phyloP scores from a whole-genome alignment of 371 early-diverging fungal species.

The Syncephalastrum sp. region DNA sequence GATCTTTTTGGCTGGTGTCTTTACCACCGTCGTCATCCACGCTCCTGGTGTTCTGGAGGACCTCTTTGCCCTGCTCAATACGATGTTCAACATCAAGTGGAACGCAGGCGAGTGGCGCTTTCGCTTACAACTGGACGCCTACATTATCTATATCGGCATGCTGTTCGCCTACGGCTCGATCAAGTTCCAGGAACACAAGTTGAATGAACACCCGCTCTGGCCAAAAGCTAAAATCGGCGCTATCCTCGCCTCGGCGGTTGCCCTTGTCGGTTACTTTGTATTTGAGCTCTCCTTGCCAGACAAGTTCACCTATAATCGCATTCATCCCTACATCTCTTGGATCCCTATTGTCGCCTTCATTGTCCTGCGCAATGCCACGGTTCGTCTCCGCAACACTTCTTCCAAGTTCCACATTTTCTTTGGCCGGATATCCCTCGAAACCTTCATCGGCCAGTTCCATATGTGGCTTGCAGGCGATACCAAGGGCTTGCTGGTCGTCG shows the following conservation, averaged over 20 bases:
- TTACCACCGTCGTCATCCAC: conserved; percentile 43
- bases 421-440: conserved; percentile 71
- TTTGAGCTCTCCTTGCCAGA: conserved; percentile 45
- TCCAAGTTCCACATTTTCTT: conserved; percentile 56
- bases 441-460: conserved; percentile 80
- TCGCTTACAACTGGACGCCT: conserved; percentile 59
- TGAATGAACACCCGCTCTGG: conserved; percentile 43
- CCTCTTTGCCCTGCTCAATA: conserved; percentile 36
- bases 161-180: conserved; percentile 47
- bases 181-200: conserved; percentile 42
- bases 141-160: conserved; percentile 64
- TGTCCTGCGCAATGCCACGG: conserved; percentile 67
- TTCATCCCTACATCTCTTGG: conserved; percentile 67
- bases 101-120: conserved; percentile 65
- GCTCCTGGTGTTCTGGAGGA: conserved; percentile 41
- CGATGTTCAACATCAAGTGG: conserved; percentile 55
- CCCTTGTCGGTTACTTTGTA: conserved; percentile 46
- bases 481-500: conserved; percentile 57
- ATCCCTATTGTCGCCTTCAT: conserved; percentile 63
- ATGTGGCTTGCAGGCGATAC: conserved; percentile 78
- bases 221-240: conserved; percentile 27
- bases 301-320: conserved; percentile 56
- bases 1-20: conserved; percentile 34
- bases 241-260: conserved; percentile 28
- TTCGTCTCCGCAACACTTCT: conserved; percentile 46